These are phyloP conservation scores for Moricandia arvensis DNA, from an alignment of 345 rosid species.

Conservation along the genomic window DNA sequence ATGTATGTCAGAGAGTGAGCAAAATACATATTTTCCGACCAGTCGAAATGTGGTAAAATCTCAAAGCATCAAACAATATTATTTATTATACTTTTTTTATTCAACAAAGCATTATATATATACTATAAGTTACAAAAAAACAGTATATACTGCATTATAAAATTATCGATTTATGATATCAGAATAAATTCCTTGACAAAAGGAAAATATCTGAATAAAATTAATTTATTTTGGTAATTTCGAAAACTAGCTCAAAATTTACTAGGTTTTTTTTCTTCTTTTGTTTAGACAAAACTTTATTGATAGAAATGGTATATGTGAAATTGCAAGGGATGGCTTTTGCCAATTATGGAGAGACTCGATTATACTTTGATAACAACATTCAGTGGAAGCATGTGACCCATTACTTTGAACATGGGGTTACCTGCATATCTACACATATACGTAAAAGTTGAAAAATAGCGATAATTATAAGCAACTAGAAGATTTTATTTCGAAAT, in stretches of 20 bases:
- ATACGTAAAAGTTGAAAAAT: not conserved
- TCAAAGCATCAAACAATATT: too few species aligned
- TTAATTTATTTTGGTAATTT: not conserved
- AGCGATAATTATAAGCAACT: not conserved
- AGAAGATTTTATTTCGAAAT: not conserved
- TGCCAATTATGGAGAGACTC: not conserved
- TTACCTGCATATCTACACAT: not conserved
- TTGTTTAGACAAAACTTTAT: not conserved
- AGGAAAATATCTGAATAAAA: not conserved
- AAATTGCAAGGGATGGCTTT: not conserved
- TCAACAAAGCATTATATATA: too few species aligned
- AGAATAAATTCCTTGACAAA: not conserved
- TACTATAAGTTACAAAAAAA: too few species aligned
- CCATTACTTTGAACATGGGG: not conserved
- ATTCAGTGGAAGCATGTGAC: constrained; percentile 6
- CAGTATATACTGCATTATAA: too few species aligned
- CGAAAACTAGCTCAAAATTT: not conserved
- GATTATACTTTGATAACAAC: not conserved
- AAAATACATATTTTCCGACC: not conserved
- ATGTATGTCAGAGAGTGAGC: not conserved
- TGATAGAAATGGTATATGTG: not conserved
- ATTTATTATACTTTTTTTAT: too few species aligned
- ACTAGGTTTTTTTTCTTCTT: not conserved
- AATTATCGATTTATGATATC: not conserved
- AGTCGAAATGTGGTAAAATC: not conserved